These are phyloP conservation scores for Periconia sp. DNA, from an alignment of 2,329 filamentous ascomycete species.

Conservation along the genomic window DNA sequence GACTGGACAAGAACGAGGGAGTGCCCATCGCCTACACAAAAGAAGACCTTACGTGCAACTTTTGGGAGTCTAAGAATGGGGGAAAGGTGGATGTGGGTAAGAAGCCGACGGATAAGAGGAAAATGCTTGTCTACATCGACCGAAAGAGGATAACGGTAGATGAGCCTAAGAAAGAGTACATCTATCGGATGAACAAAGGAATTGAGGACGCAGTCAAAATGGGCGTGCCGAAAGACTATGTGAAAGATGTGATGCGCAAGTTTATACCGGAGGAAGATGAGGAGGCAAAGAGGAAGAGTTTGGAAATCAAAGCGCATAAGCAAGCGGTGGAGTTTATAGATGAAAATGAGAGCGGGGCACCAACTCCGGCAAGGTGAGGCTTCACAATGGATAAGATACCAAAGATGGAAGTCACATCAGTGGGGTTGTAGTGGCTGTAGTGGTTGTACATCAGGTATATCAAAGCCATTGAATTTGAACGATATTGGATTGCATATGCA, in stretches of 20 bases:
- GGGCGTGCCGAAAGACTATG: constrained; percentile 63
- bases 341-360: constrained; percentile 39
- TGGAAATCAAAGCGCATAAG: constrained; percentile 40
- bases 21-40: constrained; percentile 68
- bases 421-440: too few relatives aligned
- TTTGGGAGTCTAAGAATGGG: constrained; percentile 41
- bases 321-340: constrained; percentile 45
- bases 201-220: constrained; percentile 63
- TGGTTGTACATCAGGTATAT: too few relatives aligned
- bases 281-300: constrained; percentile 18
- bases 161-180: constrained; percentile 63
- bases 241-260: constrained; percentile 59
- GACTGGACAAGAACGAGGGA: constrained; percentile 60
- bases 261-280: constrained; percentile 51
- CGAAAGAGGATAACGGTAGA: constrained; percentile 46
- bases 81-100: constrained; percentile 24
- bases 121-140: constrained; percentile 68
- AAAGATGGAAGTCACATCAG: too few relatives aligned
- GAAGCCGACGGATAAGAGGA: constrained; percentile 23
- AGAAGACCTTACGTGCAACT: constrained; percentile 50
- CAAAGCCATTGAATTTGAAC: too few relatives aligned
- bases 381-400: too few relatives aligned
- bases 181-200: constrained; percentile 68
- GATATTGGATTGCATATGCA: too few relatives aligned
- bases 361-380: too few relatives aligned